phyloP scores from a whole-genome alignment of 176 grass and related monocot genomes.

The Carex pumila region DNA sequence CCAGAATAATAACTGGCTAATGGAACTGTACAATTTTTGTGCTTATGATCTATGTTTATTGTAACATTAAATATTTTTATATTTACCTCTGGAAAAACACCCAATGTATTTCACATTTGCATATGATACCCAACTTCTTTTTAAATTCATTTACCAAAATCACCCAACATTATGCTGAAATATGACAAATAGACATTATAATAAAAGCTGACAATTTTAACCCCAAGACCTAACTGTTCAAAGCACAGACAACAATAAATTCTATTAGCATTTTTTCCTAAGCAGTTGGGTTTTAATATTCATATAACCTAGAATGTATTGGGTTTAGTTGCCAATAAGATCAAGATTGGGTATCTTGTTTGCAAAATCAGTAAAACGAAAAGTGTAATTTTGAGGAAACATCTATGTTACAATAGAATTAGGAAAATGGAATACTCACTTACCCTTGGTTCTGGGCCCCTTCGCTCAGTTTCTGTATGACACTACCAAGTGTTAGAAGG shows the following conservation, averaged over 20 bases:
- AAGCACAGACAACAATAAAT: not conserved
- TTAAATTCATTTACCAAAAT: not conserved
- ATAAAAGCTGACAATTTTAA: not conserved
- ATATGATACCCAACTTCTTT: not conserved
- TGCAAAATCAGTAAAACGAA: conserved; percentile 28
- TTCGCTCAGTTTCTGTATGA: conserved; percentile 95
- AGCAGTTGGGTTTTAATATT: not conserved
- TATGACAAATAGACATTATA: not conserved
- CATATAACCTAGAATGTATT: not conserved
- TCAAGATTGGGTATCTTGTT: not conserved
- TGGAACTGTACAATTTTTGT: not conserved
- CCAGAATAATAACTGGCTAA: not conserved
- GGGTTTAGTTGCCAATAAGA: not conserved
- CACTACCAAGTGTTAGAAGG: conserved; percentile 80
- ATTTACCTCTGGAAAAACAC: not conserved
- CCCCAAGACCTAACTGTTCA: not conserved
- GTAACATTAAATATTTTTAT: not conserved
- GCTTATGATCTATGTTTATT: not conserved
- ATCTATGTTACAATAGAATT: not conserved
- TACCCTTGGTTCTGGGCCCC: conserved; percentile 83
- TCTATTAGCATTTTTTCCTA: not conserved
- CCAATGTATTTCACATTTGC: not conserved
- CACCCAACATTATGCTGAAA: not conserved
- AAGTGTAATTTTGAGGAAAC: not conserved
- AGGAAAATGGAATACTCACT: not conserved